phyloP scores from a whole-genome alignment of 495 filamentous ascomycete species.

The Sabuloglossum arenarium region DNA sequence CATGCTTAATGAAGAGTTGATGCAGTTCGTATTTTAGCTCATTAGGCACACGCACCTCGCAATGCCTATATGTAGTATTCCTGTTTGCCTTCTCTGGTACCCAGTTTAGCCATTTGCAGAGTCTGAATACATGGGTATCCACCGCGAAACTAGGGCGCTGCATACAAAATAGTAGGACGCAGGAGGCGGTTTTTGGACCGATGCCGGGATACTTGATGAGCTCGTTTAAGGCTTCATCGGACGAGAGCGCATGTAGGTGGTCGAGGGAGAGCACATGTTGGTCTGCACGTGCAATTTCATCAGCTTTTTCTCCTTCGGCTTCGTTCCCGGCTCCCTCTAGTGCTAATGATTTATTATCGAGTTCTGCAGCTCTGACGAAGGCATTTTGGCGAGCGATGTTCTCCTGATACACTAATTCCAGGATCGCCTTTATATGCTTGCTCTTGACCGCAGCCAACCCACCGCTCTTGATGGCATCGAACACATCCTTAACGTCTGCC shows the following conservation, averaged over 20 bases:
- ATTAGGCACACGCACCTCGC: constrained; percentile 63
- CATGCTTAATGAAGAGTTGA: constrained; percentile 71
- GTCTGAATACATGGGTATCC: constrained; percentile 66
- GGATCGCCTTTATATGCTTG: constrained; percentile 57
- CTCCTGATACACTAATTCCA: constrained; percentile 61
- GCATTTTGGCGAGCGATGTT: constrained; percentile 28
- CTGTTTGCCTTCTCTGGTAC: constrained; percentile 41
- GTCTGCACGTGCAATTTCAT: constrained; percentile 31
- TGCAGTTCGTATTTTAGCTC: constrained; percentile 80
- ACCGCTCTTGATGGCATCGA: constrained; percentile 49
- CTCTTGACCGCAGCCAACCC: constrained; percentile 53
- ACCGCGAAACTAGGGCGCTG: constrained; percentile 62
- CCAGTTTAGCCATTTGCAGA: constrained; percentile 77
- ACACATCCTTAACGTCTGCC: constrained; percentile 39
- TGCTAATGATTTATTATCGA: constrained; percentile 1
- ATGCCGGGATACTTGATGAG: constrained; percentile 66
- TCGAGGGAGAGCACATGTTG: constrained; percentile 49
- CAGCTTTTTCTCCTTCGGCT: constrained; percentile 22
- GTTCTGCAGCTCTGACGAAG: constrained; percentile 11
- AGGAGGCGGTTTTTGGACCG: constrained; percentile 80
- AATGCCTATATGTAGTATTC: constrained; percentile 57
- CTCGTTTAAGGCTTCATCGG: constrained; percentile 48
- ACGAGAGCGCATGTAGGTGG: constrained; percentile 45
- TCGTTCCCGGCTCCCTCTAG: constrained; percentile 18
- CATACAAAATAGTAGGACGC: constrained; percentile 64